These are phyloP conservation scores for Rhododendron ovatum DNA, from an alignment of 148 eudicot species.

Conservation along the genomic window DNA sequence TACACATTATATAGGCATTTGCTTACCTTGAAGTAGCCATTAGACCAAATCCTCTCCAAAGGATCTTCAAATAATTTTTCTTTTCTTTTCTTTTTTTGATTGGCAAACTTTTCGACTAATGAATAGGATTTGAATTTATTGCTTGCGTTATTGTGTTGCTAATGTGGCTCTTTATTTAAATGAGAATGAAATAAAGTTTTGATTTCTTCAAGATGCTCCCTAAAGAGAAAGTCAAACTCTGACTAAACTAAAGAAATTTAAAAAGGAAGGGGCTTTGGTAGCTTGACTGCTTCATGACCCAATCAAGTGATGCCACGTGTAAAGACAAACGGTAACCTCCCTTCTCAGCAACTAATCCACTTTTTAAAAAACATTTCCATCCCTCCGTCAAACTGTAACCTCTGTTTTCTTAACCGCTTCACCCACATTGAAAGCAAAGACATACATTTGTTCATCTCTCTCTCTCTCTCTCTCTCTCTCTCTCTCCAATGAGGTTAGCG, in stretches of 20 bases:
- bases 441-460: neutral
- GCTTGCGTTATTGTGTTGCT: no score
- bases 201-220: neutral
- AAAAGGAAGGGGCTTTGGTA: neutral
- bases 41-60: neutral
- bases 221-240: neutral
- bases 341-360: slow-evolving; percentile 16
- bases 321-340: slow-evolving; percentile 7
- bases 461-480: neutral
- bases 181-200: neutral
- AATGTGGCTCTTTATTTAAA: no score
- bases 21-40: neutral
- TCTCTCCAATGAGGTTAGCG: slow-evolving; percentile 27
- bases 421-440: slow-evolving; percentile 17
- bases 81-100: no score
- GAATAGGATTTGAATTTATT: no score
- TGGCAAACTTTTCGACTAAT: no score
- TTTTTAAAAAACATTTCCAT: slow-evolving; percentile 14
- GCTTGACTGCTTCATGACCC: neutral
- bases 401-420: slow-evolving; percentile 60
- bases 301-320: slow-evolving; percentile 9
- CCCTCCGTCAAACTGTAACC: slow-evolving; percentile 20
- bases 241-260: neutral
- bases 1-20: no score
- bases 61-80: neutral